These are phyloP conservation scores for Phyllosticta citrichinensis DNA, from an alignment of 2,329 filamentous ascomycete genomes.

Conservation along the genomic window DNA sequence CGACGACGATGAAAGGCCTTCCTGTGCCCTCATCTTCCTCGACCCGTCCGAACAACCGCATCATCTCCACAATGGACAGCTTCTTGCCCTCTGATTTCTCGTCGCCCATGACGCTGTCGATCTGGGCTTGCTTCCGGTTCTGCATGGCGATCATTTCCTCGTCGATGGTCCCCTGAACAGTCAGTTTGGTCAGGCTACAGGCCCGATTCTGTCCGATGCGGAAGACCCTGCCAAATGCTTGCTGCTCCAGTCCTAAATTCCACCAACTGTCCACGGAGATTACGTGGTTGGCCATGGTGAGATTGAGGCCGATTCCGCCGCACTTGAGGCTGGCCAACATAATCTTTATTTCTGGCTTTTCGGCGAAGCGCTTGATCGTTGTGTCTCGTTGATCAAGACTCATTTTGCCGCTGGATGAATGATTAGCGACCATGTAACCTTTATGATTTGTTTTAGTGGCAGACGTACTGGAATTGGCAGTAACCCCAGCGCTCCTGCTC, in stretches of 20 bases:
- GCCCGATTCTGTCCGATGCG: slow-evolving; percentile 55
- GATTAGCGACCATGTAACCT: too few relatives aligned
- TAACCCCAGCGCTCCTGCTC: slow-evolving; percentile 38
- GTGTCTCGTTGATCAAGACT: slow-evolving; percentile 33
- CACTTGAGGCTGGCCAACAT: slow-evolving; percentile 48
- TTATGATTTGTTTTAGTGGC: too few relatives aligned
- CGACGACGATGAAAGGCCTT: slow-evolving; percentile 31
- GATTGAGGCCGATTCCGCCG: slow-evolving; percentile 49
- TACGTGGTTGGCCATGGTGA: slow-evolving; percentile 45
- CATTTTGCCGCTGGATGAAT: slow-evolving; percentile 33
- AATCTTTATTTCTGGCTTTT: slow-evolving; percentile 29
- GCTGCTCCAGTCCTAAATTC: slow-evolving; percentile 51
- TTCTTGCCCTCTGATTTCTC: slow-evolving; percentile 22
- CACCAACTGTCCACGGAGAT: slow-evolving; percentile 46
- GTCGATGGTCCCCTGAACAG: slow-evolving; percentile 49
- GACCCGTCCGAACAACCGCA: slow-evolving; percentile 38
- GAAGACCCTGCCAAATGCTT: slow-evolving; percentile 53
- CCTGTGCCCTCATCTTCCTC: slow-evolving; percentile 27
- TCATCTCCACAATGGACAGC: slow-evolving; percentile 30
- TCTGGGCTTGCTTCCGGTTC: slow-evolving; percentile 39
- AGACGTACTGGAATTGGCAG: slow-evolving; percentile 31
- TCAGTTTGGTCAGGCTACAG: slow-evolving; percentile 49
- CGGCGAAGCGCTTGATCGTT: slow-evolving; percentile 38
- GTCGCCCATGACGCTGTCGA: slow-evolving; percentile 35
- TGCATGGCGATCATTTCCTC: slow-evolving; percentile 47